Base-by-base conservation (phyloP, 2,329 filamentous ascomycete genomes). In the Sodiomyces alkalinus region DNA sequence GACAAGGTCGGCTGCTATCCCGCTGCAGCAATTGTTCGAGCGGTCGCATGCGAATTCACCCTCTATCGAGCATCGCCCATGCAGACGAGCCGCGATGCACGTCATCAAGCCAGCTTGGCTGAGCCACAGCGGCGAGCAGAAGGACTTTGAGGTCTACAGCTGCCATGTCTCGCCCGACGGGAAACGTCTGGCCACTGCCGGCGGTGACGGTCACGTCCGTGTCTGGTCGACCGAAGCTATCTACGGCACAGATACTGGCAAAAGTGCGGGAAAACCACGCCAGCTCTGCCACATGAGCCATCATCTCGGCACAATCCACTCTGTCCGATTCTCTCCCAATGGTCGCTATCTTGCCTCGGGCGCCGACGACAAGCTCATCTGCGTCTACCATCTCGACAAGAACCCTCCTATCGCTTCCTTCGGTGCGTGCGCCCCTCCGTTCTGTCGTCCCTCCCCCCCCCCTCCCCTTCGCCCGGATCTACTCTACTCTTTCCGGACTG, bases 241-340 rank as follows among this genome's bases (percentile, higher is more conserved):
- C 47, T 77, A 83, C 50, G 80, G 82, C 43, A 67, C 63, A 30
- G 30, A 32, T 18, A 36, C 27, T n/a, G 34, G 30, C 4, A 22
- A 23, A 4, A 22, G 24, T 10, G 28, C 28, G n/a, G 35, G 33
- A 14, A 79, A 74, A 45, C 87, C 92, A 26, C 85, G 81, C 45
- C 92, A 98, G 63, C 73, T 98, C 44, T 92, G 87, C 42, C 87
- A 92, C 45, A 90, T 98, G 73, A 96, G 85, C 69, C 86, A 96
- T 49, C 90, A 98, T 53, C 86, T 92, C 4, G 90, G 87, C 41
- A 96, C 87, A 12, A 94, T 96, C 37, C 87, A 94, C 55, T 85
- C 87, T 1, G 90, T 98, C 38, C 80, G 92, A 41, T 98, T 96
- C 60, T 96, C 90, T 7, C 79, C 83, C 17, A 94, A 92, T 47